Evolutionary conservation across 2,329 filamentous ascomycete species (phyloP).

Genomic region (Aureobasidium sp.): DNA sequence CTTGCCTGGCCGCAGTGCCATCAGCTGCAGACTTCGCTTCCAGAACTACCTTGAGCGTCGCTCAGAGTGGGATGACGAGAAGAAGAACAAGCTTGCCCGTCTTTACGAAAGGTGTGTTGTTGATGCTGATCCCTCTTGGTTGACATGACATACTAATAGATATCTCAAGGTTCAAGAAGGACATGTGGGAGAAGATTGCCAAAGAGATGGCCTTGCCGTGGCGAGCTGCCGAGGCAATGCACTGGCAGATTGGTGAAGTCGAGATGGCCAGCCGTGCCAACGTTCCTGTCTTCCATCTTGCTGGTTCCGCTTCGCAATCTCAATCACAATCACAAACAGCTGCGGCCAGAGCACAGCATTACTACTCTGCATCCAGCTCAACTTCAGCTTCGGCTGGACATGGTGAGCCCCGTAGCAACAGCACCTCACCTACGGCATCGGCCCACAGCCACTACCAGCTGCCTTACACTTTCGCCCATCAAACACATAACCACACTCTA

Average conservation of each 20-base stretch:
- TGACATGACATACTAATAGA: not conserved
- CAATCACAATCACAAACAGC: constrained; percentile 17
- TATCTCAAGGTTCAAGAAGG: constrained; percentile 72
- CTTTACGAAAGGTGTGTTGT: constrained; percentile 80
- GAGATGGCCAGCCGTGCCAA: constrained; percentile 93
- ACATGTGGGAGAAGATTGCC: constrained; percentile 96
- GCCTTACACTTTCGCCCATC: constrained; percentile 19
- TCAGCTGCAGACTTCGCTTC: constrained; percentile 90
- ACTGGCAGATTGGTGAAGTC: constrained; percentile 89
- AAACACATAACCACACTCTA: constrained; percentile 29
- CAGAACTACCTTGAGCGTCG: constrained; percentile 94
- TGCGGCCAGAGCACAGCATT: constrained; percentile 15
- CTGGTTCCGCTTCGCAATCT: constrained; percentile 21
- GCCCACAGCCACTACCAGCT: not conserved
- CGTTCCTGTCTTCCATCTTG: constrained; percentile 69
- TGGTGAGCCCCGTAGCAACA: constrained; percentile 8
- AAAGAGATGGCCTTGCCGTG: constrained; percentile 93
- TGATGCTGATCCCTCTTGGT: not conserved
- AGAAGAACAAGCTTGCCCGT: constrained; percentile 91
- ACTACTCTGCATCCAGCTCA: constrained; percentile 10
- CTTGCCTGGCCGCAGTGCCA: constrained; percentile 82
- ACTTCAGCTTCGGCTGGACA: not conserved
- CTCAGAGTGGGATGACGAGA: constrained; percentile 94
- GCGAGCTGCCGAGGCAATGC: constrained; percentile 94
- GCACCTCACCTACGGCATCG: not conserved